Conservation (phyloP, 768 basidiomycete genomes). For the Trametes coccinea region DNA sequence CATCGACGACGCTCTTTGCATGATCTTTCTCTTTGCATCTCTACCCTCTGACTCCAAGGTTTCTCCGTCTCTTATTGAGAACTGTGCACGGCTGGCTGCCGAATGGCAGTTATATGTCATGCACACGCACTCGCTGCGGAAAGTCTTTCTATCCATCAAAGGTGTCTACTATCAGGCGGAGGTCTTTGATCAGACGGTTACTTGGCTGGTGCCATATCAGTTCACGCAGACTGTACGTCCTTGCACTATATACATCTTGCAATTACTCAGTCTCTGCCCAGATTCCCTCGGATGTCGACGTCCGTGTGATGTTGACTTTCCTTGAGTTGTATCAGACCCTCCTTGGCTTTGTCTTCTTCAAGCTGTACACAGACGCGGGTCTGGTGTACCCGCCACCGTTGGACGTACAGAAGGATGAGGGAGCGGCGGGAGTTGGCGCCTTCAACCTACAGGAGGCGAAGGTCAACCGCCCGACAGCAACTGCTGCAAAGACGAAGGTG, state of each 20-base stretch:
- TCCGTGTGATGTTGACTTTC: slow-evolving; percentile 97
- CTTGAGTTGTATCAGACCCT: slow-evolving; percentile 97
- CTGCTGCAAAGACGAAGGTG: slow-evolving; percentile 32
- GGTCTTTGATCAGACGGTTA: slow-evolving; percentile 87
- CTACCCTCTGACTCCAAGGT: slow-evolving; percentile 86
- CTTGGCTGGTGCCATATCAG: slow-evolving; percentile 96
- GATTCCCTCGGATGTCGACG: slow-evolving; percentile 95
- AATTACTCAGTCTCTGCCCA: slow-evolving; percentile 32
- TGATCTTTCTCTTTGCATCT: slow-evolving; percentile 89
- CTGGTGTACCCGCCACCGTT: slow-evolving; percentile 94
- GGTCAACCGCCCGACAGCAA: slow-evolving; percentile 26
- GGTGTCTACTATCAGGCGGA: slow-evolving; percentile 98
- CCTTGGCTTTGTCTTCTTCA: slow-evolving; percentile 94
- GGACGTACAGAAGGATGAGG: slow-evolving; percentile 80
- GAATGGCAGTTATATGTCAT: slow-evolving; percentile 98
- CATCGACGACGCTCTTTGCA: slow-evolving; percentile 95
- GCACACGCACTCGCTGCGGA: slow-evolving; percentile 80
- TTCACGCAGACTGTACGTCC: slow-evolving; percentile 87
- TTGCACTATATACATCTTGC: neutral
- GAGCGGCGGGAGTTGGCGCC: slow-evolving; percentile 85
- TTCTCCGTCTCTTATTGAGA: slow-evolving; percentile 81
- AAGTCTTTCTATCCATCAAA: slow-evolving; percentile 95
- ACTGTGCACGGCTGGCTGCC: slow-evolving; percentile 84
- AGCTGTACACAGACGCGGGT: slow-evolving; percentile 93
- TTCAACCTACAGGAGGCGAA: slow-evolving; percentile 68